phyloP scores from a whole-genome alignment of 192 early-diverging fungal species.

The Dissophora ornata region DNA sequence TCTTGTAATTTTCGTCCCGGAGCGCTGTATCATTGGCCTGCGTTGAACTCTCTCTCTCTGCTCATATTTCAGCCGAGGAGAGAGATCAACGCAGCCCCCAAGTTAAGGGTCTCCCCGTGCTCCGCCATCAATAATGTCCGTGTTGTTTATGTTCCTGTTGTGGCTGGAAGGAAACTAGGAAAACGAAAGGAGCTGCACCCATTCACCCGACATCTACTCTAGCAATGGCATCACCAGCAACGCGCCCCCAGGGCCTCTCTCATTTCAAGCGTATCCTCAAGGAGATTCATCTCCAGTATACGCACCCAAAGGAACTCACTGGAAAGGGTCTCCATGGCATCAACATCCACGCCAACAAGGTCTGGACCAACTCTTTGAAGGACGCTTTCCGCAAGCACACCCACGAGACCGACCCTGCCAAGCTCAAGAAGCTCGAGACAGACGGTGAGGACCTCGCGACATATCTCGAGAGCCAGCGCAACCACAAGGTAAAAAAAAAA shows the following conservation, averaged over 20 bases:
- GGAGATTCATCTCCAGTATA: slow-evolving; percentile 49
- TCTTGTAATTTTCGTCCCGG: too few species aligned
- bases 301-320: slow-evolving; percentile 37
- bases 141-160: too few species aligned
- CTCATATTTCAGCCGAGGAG: too few species aligned
- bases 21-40: slow-evolving; percentile 28
- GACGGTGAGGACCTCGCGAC: slow-evolving; percentile 38
- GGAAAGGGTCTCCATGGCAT: slow-evolving; percentile 43
- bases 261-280: slow-evolving; percentile 50
- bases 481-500: slow-evolving; percentile 32
- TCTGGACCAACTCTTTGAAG: slow-evolving; percentile 47
- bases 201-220: not conserved
- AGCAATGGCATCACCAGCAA: slow-evolving; percentile 19
- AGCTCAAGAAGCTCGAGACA: slow-evolving; percentile 29
- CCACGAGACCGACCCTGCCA: slow-evolving; percentile 35
- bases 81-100: too few species aligned
- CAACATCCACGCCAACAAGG: slow-evolving; percentile 46
- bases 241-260: slow-evolving; percentile 34
- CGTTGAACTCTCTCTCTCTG: too few species aligned
- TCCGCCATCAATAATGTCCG: too few species aligned
- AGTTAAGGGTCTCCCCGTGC: too few species aligned
- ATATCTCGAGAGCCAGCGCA: slow-evolving; percentile 50
- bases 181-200: too few species aligned
- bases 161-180: too few species aligned
- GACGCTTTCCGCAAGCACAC: slow-evolving; percentile 41